These are phyloP conservation scores for Gigaspora rosea DNA, from an alignment of 192 early-diverging fungal genomes.

Conservation along the genomic window DNA sequence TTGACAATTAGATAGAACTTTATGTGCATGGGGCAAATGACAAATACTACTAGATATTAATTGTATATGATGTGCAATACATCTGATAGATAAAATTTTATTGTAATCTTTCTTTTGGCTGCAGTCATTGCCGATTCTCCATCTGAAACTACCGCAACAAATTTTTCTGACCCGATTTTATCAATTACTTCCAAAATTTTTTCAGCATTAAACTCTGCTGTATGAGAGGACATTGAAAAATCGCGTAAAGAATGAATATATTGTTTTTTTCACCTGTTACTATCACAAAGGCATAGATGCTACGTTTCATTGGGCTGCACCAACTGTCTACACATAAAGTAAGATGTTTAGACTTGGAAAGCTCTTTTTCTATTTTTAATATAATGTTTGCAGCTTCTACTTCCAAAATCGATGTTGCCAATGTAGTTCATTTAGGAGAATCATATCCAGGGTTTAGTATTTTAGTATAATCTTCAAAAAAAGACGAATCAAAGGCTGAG, in stretches of 20 bases:
- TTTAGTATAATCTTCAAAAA: slow-evolving; percentile 4
- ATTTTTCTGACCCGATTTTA: background rate
- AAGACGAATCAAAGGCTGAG: background rate
- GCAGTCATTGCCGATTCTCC: background rate
- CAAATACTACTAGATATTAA: background rate
- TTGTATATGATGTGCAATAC: slow-evolving; percentile 9
- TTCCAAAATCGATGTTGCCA: background rate
- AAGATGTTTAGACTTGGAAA: background rate
- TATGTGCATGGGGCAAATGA: background rate
- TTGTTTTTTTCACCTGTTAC: background rate
- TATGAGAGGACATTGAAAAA: background rate
- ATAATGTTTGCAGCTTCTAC: background rate
- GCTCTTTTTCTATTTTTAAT: background rate
- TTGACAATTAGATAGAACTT: background rate
- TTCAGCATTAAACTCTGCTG: background rate
- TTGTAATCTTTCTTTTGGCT: background rate
- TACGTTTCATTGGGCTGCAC: background rate
- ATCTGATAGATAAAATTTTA: background rate
- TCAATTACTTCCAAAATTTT: background rate
- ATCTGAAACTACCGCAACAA: background rate
- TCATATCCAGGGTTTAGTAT: background rate
- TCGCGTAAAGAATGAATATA: background rate
- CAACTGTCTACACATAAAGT: slow-evolving; percentile 13
- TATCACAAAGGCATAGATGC: background rate
- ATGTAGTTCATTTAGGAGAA: background rate